phyloP scores from a whole-genome alignment of 73 alveolate genomes.

The Effrenium voratum region DNA sequence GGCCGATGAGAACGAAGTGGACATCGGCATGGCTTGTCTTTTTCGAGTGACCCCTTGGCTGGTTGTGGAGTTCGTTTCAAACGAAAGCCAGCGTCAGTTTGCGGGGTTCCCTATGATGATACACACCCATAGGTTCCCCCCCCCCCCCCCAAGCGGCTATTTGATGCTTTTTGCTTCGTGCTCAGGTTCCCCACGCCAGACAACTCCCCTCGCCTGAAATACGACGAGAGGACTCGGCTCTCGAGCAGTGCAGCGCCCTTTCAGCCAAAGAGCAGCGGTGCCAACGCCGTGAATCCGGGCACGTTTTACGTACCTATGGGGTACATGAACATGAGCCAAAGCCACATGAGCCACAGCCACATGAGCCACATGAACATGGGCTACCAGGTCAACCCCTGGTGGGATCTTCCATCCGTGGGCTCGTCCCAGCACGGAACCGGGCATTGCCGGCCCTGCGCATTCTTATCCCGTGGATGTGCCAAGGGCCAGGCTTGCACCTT shows the following conservation, averaged over 20 bases:
- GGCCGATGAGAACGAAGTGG: too few relatives aligned
- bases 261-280: background rate
- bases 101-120: too few relatives aligned
- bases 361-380: background rate
- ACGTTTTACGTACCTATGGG: background rate
- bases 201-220: background rate
- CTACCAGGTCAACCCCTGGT: background rate
- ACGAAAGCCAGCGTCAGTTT: too few relatives aligned
- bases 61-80: too few relatives aligned
- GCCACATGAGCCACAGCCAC: background rate
- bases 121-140: too few relatives aligned
- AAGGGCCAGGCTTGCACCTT: slow-evolving; percentile 13
- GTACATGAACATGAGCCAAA: background rate
- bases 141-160: too few relatives aligned
- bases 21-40: too few relatives aligned
- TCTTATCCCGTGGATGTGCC: slow-evolving; percentile 42
- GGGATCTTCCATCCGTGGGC: slow-evolving; percentile 9
- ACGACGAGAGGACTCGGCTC: background rate
- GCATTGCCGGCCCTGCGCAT: slow-evolving; percentile 53
- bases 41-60: too few relatives aligned
- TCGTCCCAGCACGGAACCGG: background rate
- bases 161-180: too few relatives aligned
- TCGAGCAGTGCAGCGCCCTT: slow-evolving; percentile 29
- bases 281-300: background rate
- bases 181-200: background rate